Percentiles rank a stretch among this genome's conserved stretches.
These are phyloP conservation scores for Vaccinium macrocarpon DNA, from an alignment of 148 eudicot species.

Conservation along the genomic window DNA sequence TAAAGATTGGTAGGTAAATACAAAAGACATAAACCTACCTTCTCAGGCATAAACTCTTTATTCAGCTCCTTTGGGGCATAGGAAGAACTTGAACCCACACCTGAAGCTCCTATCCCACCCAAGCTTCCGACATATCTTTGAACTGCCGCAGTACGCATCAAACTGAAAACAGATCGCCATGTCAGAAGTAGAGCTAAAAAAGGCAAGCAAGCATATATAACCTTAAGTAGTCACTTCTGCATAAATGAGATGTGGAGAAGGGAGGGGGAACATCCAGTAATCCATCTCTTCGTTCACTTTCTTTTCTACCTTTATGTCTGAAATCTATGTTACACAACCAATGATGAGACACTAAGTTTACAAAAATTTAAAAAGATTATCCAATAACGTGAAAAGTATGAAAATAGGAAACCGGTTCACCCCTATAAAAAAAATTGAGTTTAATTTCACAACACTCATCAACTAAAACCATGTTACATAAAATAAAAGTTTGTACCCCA, in stretches of 20 bases:
- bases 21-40: slow-evolving; percentile 40
- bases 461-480: neutral
- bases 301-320: slow-evolving; percentile 1
- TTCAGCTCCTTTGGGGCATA: slow-evolving; percentile 73
- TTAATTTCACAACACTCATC: neutral
- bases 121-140: slow-evolving; percentile 79
- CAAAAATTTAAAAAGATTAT: neutral
- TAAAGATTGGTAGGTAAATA: slow-evolving; percentile 1
- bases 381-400: neutral
- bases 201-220: neutral
- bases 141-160: slow-evolving; percentile 80
- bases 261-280: neutral
- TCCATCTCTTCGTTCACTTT: neutral
- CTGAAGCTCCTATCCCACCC: slow-evolving; percentile 85
- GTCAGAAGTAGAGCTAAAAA: slow-evolving; percentile 1
- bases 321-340: neutral
- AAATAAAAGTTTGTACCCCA: slow-evolving; percentile 59
- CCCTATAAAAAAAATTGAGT: neutral
- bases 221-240: neutral
- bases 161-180: slow-evolving; percentile 42
- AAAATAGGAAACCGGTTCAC: neutral
- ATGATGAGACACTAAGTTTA: neutral
- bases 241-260: neutral
- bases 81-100: slow-evolving; percentile 89
- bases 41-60: slow-evolving; percentile 87